Evolutionary conservation across 768 basidiomycete species (phyloP).

Genomic region (Pleurotus citrinopileatus): DNA sequence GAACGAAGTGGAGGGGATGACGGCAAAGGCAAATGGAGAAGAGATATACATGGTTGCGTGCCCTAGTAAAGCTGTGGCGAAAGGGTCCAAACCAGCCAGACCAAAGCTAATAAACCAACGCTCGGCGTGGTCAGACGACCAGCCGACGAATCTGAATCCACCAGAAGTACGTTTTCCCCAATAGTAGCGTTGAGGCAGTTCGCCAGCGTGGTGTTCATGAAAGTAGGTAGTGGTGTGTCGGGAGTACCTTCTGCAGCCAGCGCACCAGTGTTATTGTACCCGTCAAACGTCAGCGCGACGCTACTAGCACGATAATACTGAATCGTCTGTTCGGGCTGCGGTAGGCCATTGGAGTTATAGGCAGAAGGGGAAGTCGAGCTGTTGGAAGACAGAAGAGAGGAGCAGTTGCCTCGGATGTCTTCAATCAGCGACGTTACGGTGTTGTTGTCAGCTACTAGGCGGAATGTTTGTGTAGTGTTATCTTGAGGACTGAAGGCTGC

Average conservation of each 20-base stretch:
- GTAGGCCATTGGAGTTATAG: conserved; percentile 12
- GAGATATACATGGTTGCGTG: no score
- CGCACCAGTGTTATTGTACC: conserved; percentile 63
- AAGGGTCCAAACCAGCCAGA: conserved; percentile 21
- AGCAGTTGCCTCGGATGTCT: conserved; percentile 42
- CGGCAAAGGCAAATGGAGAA: neutral
- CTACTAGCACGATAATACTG: conserved; percentile 71
- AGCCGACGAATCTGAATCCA: conserved; percentile 36
- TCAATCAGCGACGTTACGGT: conserved; percentile 41
- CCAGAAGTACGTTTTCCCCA: conserved; percentile 52
- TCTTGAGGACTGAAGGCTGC: conserved; percentile 41
- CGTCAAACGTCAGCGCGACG: conserved; percentile 57
- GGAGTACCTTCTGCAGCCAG: conserved; percentile 38
- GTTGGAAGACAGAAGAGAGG: conserved; percentile 28
- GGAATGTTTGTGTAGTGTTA: conserved; percentile 37
- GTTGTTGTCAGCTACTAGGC: conserved; percentile 45
- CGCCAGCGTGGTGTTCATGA: conserved; percentile 47
- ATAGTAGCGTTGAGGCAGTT: conserved; percentile 64
- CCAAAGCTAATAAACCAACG: conserved; percentile 18
- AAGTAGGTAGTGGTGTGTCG: conserved; percentile 48
- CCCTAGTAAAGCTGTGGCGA: neutral
- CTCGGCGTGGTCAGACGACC: conserved; percentile 16
- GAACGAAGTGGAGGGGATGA: no score
- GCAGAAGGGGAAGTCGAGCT: conserved; percentile 27
- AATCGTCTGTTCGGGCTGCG: conserved; percentile 53